Conservation (phyloP, 164 flowering plant genomes). For the Stephania japonica region DNA sequence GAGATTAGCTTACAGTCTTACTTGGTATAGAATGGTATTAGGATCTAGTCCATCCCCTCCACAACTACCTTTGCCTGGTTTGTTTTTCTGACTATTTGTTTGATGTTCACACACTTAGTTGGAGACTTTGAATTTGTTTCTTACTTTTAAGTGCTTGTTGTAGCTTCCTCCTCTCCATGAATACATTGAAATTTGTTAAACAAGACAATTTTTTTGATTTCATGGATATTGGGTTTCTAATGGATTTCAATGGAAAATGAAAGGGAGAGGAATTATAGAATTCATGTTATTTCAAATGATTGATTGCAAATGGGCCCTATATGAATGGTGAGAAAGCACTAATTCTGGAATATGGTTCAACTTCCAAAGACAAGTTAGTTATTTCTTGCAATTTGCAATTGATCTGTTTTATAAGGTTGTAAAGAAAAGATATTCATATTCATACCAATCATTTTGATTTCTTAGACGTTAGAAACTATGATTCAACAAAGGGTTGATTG, state of each 20-base stretch:
- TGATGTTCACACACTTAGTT: not conserved
- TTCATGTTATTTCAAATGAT: too few relatives aligned
- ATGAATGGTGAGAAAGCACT: not conserved
- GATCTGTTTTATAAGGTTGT: too few relatives aligned
- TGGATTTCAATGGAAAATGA: not conserved
- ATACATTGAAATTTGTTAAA: not conserved
- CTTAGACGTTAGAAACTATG: too few relatives aligned
- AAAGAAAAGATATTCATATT: too few relatives aligned
- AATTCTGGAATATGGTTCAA: not conserved
- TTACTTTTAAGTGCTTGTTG: too few relatives aligned
- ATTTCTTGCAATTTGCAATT: not conserved
- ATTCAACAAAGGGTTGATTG: too few relatives aligned
- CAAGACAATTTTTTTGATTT: not conserved
- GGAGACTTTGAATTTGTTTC: not conserved
- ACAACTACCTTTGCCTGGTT: not conserved
- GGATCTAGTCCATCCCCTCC: not conserved
- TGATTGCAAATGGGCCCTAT: not conserved
- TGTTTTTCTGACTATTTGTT: not conserved
- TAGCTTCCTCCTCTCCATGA: too few relatives aligned
- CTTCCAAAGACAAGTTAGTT: not conserved
- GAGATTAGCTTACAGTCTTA: too few relatives aligned
- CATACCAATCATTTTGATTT: too few relatives aligned
- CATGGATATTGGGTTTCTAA: not conserved
- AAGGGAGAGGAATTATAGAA: not conserved
- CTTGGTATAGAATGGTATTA: not conserved